Evolutionary conservation across 208 protist species (phyloP).

Genomic region (Trypanosoma boissoni): DNA sequence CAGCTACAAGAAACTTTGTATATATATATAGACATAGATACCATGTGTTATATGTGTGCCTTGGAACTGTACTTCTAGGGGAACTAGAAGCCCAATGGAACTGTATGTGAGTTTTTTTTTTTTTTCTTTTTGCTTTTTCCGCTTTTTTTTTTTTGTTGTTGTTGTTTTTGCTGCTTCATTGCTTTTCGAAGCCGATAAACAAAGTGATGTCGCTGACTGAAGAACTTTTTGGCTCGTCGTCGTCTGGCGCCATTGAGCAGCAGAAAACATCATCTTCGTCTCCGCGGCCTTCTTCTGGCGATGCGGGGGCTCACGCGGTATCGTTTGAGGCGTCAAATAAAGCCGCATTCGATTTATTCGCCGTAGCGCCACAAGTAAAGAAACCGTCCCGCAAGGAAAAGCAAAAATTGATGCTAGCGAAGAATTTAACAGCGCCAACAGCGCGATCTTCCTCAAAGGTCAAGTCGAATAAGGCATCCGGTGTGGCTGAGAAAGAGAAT

Average conservation of each 20-base stretch:
- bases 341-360: constrained; percentile 76
- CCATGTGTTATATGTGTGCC: no score
- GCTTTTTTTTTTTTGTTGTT: neutral
- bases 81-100: no score
- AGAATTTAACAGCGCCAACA: constrained; percentile 2
- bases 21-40: no score
- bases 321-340: constrained; percentile 65
- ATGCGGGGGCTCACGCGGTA: neutral
- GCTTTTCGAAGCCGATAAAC: neutral
- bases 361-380: constrained; percentile 75
- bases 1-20: no score
- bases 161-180: constrained; percentile 8
- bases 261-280: no score
- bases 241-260: no score
- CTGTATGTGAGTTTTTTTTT: neutral
- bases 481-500: no score
- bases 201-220: constrained; percentile 36
- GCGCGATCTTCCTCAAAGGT: neutral
- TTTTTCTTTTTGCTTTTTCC: constrained; percentile 2
- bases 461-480: no score
- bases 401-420: constrained; percentile 37
- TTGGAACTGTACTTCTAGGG: no score
- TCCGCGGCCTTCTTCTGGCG: neutral
- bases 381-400: constrained; percentile 82
- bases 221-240: constrained; percentile 34